Base-by-base conservation (phyloP, 2,329 filamentous ascomycete species). In the Basipetospora chlamydospora region DNA sequence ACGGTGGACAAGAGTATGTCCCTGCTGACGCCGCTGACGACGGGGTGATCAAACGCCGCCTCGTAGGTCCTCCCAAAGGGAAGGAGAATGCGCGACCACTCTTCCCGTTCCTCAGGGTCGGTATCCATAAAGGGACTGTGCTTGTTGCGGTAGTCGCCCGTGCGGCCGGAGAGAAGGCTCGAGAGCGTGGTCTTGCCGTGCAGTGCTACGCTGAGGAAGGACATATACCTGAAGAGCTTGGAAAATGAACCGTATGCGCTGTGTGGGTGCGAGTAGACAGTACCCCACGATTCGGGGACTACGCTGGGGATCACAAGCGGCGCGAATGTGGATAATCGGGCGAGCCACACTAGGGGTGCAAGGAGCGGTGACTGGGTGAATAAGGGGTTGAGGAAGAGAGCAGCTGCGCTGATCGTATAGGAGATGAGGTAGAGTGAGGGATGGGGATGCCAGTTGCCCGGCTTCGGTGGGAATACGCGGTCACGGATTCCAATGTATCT, bases 1-100 rank as follows among this genome's bases (percentile, higher is more conserved):
- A 70, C 40, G 2, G 59, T 57, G 16, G 65, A 70, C 25, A 76
- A 56, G 11, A 79, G 48, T 2, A 73, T 72, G 49, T 80, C 75
- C 52, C 65, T 66, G 5, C 66, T 69, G 0, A 67, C 66, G 13
- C 63, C 66, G 15, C 65, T 64, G 21, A 78, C 64, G 16, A 64
- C 66, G 1, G 73, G 73, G 47, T 79, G 70, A 36, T 68, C 67
- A 40, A 58, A 60, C 35, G 70, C 59, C 2, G 67, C 63, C 28
- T 60, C 64, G 18, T 67, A 56, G 10, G 70, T 52, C 47, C 57
- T 63, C 32, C 54, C 58, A 11, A 66, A 38, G 3, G 64, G 61
- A 17, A 54, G 64, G 10, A 59, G 58, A 33, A 57, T 60, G 16
- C 61, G 62, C 39, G 67, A 61, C 51, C 59, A 60, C 4, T 50